These are phyloP conservation scores for Chrysanthemum seticuspe DNA, from an alignment of 129 eudicot genomes.

Conservation along the genomic window DNA sequence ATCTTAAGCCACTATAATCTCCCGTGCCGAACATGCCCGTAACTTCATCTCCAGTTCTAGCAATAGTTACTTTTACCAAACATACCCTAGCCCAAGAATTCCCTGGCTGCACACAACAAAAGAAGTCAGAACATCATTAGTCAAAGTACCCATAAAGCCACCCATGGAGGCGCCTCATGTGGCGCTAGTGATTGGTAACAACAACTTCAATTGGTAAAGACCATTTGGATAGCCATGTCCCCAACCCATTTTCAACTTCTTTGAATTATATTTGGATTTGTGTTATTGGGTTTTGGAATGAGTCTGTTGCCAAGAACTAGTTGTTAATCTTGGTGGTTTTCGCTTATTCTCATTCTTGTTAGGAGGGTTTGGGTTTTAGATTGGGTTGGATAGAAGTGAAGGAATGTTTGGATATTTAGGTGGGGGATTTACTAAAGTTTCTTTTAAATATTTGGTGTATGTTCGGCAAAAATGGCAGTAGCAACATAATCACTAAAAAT, in stretches of 20 bases:
- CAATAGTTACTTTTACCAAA: too few relatives aligned
- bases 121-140: constrained; percentile 41
- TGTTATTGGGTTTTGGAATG: constrained; percentile 44
- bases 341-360: constrained; percentile 25
- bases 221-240: constrained; percentile 56
- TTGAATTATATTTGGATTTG: constrained; percentile 53
- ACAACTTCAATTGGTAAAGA: constrained; percentile 72
- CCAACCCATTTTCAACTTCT: constrained; percentile 61
- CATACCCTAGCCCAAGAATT: constrained; percentile 36
- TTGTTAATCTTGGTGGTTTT: constrained; percentile 24
- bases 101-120: constrained; percentile 39
- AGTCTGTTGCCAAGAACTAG: constrained; percentile 1
- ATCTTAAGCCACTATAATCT: too few relatives aligned
- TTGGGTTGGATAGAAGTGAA: neutral
- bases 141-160: constrained; percentile 72
- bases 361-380: neutral
- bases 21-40: too few relatives aligned
- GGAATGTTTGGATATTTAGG: too few relatives aligned
- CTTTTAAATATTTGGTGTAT: too few relatives aligned
- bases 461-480: too few relatives aligned
- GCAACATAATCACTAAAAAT: too few relatives aligned
- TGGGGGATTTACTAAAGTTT: too few relatives aligned
- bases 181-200: constrained; percentile 60
- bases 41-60: too few relatives aligned
- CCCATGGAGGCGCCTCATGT: constrained; percentile 79